Base-by-base conservation (phyloP, 352 stramenopile genomes). In the Phytopythium chamaehyphon region DNA sequence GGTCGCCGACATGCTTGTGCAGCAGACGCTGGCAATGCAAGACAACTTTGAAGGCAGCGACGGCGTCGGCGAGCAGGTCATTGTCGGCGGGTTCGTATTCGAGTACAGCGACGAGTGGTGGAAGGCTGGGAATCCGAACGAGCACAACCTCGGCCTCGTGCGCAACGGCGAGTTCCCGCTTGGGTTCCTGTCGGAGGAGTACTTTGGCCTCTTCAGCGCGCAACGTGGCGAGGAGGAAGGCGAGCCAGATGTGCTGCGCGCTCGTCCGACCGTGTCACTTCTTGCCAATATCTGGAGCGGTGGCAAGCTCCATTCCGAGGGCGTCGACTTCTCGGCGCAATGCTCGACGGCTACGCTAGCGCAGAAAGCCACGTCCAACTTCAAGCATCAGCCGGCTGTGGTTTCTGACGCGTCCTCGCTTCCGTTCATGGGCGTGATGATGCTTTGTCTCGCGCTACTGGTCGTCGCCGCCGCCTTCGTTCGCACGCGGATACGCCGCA, bases 91-190 rank as follows among this genome's bases (percentile, higher is more conserved):
- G 1, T 88, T 88, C 22, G 63, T 88, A 10, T 88, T 88, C 43
- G 77, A 88, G 59, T 88, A 85, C 74, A 82, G 72, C 54, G 77
- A 88, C 57, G 77, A 88, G 40, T 89, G 78, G 78, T 88, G 78
- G 76, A 89, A 89, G 38, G 51, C 73, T 3, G 77, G 77, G 9
- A 65, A 73, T 21, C 61, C 62, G 23, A 55, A 73, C 39, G 55
- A 72, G 33, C 77, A 89, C 61, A 76, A 89, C 55, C 47, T 79
- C 7, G 73, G 76, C 1, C 47, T 64, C 12, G 63, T 72, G 16
- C 58, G 61, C 46, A 83, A 80, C 61, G 44, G 59, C 12, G 61
- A 63, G 0, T 89, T 89, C 57, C 77, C 77, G 10, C 51, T 89
- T n/a, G 75, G 75, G 0, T 89, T 65, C 57, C 57, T 82, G 16